Base-by-base conservation (phyloP, 805 yeast species). In the Suhomyces vadensis region DNA sequence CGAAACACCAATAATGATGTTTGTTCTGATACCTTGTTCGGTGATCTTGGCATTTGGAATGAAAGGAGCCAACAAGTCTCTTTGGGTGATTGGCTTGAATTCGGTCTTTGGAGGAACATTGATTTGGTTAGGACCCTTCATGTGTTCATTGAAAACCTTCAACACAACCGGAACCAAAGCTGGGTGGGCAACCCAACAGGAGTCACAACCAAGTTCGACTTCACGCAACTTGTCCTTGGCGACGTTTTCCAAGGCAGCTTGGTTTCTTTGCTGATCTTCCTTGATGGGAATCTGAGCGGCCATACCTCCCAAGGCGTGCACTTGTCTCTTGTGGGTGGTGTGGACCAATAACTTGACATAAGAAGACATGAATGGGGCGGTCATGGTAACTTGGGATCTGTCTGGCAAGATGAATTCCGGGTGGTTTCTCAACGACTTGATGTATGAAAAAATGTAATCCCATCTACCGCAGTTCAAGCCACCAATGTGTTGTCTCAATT, bases 241-340 rank as follows among this genome's bases (percentile, higher is more conserved):
- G 42, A 86, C 94, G 53, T 83, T 84, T 39, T 75, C 80, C 82
- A 86, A 77, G 7, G 91, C 92, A 39, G 71, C 67, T 37, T 72
- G 71, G 67, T 86, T 85, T 49, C 81, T 78, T 47, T 70, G 78
- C 25, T 75, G 70, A 57, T 86, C 90, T 51, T 79, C 74, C 64
- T 85, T 85, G 67, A 85, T 85, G 51, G 94, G 92, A 55, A 86
- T 84, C 53, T 85, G 87, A 4, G 92, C 92, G 52, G 94, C 92
- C 95, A 86, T 86, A 55, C 95, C 95, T 55, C 95, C 94, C 82
- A 86, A 83, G 14, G 92, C 92, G 60, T 85, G 91, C 35, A 85
- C 92, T 50, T 83, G 85, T 69, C 92, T 77, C 56, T 79, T 74
- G 63, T 86, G 95, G 65, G 89, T 83, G 36, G 81, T 79, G 63